A percentile compares a stretch with the other conserved stretches of the same genome.
These are phyloP conservation scores for Neotropicomus parvogracilis DNA, from an alignment of 1,284 basidiomycete species.

Conservation along the genomic window DNA sequence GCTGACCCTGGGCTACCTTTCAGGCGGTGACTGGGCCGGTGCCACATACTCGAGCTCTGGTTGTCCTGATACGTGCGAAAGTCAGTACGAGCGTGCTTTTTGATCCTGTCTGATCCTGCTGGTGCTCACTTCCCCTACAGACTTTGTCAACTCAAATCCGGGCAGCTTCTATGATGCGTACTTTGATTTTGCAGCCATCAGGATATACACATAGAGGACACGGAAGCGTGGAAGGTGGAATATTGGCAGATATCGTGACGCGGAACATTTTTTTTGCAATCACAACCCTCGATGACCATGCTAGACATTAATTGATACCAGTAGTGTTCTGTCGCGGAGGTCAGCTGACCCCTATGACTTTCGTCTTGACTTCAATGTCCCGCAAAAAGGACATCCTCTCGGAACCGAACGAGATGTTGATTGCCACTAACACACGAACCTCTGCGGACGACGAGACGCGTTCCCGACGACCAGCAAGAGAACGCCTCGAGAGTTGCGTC, in stretches of 20 bases:
- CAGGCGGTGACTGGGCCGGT: constrained; percentile 44
- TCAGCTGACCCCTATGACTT: constrained; percentile 14
- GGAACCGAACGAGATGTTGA: background rate
- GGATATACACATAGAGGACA: constrained; percentile 38
- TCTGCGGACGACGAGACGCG: background rate
- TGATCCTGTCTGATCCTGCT: background rate
- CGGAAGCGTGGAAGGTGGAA: constrained; percentile 3
- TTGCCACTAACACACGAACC: background rate
- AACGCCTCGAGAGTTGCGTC: constrained; percentile 13
- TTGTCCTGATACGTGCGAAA: constrained; percentile 33
- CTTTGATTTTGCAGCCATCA: constrained; percentile 49
- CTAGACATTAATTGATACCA: background rate
- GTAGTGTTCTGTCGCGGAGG: too few relatives aligned
- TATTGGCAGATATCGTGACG: constrained; percentile 12
- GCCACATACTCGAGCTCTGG: constrained; percentile 28
- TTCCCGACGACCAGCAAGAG: constrained; percentile 9
- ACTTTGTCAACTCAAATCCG: constrained; percentile 37
- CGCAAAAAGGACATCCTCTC: constrained; percentile 6
- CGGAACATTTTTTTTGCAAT: background rate
- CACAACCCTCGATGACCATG: background rate
- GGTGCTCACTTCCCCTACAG: constrained; percentile 17
- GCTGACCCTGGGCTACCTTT: background rate
- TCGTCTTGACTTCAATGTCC: constrained; percentile 15
- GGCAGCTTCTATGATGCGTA: constrained; percentile 47
- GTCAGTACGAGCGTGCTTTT: constrained; percentile 13